A percentile compares a stretch with the other conserved stretches of the same genome.
Evolutionary conservation across 2,329 filamentous ascomycete genomes (phyloP).

Genomic region (Penicillium sp.): DNA sequence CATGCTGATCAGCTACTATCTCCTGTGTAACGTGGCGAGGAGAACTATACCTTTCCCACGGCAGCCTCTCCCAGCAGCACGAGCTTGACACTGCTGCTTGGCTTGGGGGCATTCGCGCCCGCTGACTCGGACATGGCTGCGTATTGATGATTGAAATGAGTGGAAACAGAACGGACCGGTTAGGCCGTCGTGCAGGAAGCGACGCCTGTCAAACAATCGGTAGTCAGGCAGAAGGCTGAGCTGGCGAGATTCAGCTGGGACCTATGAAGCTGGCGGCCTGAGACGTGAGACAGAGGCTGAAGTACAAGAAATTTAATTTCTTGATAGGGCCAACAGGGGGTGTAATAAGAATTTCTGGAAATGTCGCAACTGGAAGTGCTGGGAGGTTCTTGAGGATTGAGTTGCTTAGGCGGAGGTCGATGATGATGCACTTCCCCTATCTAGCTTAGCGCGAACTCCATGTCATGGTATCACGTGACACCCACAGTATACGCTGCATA

Average conservation of each 20-base stretch:
- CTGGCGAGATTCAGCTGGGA: slow-evolving; percentile 23
- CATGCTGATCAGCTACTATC: slow-evolving; percentile 12
- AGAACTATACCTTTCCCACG: slow-evolving; percentile 80
- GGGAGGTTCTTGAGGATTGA: slow-evolving; percentile 2
- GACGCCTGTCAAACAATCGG: slow-evolving; percentile 20
- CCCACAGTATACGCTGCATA: background rate
- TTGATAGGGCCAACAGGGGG: background rate
- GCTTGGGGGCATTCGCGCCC: slow-evolving; percentile 71
- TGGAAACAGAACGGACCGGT: slow-evolving; percentile 13
- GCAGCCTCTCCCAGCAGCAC: slow-evolving; percentile 96
- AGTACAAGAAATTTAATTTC: background rate
- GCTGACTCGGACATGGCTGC: slow-evolving; percentile 73
- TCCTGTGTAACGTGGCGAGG: slow-evolving; percentile 3
- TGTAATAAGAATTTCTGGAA: slow-evolving; percentile 6
- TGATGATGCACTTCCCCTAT: slow-evolving; percentile 24
- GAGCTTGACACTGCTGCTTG: slow-evolving; percentile 99
- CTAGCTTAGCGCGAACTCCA: slow-evolving; percentile 27
- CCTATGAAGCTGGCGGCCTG: slow-evolving; percentile 20
- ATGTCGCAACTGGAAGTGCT: slow-evolving; percentile 7
- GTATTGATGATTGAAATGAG: background rate
- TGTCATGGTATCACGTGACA: slow-evolving; percentile 26
- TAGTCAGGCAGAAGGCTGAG: slow-evolving; percentile 28
- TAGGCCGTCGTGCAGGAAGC: slow-evolving; percentile 32
- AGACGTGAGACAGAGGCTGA: slow-evolving; percentile 18
- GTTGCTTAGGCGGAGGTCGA: slow-evolving; percentile 20